Evolutionary conservation across 2,329 filamentous ascomycete species (phyloP).

Genomic region (Dothiorella sarmentorum): DNA sequence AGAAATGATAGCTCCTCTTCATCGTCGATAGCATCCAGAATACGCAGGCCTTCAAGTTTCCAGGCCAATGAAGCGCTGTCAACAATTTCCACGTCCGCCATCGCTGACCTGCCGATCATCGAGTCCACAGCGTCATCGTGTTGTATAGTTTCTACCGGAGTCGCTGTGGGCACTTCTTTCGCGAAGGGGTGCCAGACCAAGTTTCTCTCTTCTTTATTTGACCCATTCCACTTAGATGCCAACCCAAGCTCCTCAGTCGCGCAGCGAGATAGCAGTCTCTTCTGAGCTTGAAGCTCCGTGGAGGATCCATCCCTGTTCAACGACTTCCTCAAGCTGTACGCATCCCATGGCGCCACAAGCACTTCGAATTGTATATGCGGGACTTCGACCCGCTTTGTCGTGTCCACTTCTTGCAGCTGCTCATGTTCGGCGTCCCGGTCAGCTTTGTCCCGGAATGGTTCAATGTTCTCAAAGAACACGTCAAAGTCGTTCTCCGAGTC

Average conservation of each 20-base stretch:
- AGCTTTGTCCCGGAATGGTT: conserved; percentile 36
- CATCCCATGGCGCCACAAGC: conserved; percentile 48
- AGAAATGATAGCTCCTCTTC: conserved; percentile 33
- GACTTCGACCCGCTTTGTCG: conserved; percentile 47
- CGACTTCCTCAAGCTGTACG: conserved; percentile 24
- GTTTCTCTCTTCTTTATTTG: conserved; percentile 38
- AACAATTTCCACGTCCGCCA: conserved; percentile 38
- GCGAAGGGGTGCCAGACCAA: conserved; percentile 50
- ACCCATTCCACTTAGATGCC: conserved; percentile 40
- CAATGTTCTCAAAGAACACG: conserved; percentile 34
- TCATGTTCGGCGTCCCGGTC: conserved; percentile 41
- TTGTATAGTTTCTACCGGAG: conserved; percentile 38
- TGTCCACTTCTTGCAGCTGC: conserved; percentile 45
- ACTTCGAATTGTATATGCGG: conserved; percentile 45
- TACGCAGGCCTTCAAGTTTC: conserved; percentile 48
- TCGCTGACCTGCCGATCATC: conserved; percentile 33
- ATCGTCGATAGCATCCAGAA: conserved; percentile 41
- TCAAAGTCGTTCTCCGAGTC: conserved; percentile 31
- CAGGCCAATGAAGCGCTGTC: conserved; percentile 40
- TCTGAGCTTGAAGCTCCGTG: conserved; percentile 31
- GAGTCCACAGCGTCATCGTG: conserved; percentile 38
- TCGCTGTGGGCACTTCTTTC: conserved; percentile 36
- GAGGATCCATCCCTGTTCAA: neutral
- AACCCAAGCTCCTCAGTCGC: conserved; percentile 27
- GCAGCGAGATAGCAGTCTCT: neutral